phyloP scores from a whole-genome alignment of 345 rosid genomes.

The Euclidium syriacum region DNA sequence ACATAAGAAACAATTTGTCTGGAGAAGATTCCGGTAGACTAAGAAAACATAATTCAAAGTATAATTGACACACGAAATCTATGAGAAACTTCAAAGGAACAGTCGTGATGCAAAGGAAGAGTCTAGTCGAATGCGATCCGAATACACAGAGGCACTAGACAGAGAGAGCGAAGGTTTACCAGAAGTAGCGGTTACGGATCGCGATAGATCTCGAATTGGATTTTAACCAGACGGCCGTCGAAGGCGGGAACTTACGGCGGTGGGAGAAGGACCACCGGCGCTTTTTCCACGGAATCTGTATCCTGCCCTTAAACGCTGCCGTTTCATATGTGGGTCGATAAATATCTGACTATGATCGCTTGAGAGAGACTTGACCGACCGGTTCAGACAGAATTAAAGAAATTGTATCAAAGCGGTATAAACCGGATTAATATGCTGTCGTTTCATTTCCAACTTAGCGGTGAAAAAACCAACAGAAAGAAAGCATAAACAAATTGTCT shows the following conservation, averaged over 20 bases:
- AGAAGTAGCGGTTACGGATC: not conserved
- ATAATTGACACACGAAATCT: not conserved
- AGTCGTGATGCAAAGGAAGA: not conserved
- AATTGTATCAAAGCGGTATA: no score
- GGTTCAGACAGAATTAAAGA: not conserved
- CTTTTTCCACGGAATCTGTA: not conserved
- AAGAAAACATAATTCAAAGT: not conserved
- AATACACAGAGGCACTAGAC: not conserved
- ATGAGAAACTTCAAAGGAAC: not conserved
- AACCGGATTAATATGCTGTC: no score
- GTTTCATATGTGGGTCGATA: not conserved
- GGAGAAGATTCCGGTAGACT: not conserved
- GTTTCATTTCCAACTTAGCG: no score
- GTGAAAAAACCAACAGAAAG: no score
- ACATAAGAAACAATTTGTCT: not conserved
- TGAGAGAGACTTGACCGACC: not conserved
- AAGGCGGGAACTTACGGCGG: conserved; percentile 6
- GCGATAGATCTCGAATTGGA: not conserved
- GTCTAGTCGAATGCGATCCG: conserved; percentile 8
- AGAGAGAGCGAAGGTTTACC: conserved; percentile 13
- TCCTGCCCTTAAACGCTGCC: not conserved
- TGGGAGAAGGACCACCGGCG: conserved; percentile 17
- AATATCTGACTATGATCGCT: not conserved
- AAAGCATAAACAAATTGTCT: no score
- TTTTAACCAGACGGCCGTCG: not conserved